phyloP scores from a whole-genome alignment of 1,139 yeast genomes.

The Candida dubliniensis region DNA sequence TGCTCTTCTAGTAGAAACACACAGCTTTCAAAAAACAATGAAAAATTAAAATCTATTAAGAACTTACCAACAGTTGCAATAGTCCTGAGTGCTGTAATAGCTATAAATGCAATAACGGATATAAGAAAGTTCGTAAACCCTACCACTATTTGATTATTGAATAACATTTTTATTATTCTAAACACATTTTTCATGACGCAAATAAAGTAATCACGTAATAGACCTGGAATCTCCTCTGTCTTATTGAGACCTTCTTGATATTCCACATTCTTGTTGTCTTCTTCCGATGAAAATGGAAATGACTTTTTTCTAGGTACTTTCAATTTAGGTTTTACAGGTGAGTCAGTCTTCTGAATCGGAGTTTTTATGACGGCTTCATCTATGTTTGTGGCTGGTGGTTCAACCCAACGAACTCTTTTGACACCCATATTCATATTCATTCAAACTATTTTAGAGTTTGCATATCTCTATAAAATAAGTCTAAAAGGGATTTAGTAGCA shows the following conservation, averaged over 20 bases:
- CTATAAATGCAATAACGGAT: neutral
- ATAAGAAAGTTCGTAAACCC: neutral
- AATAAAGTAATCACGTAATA: too few species aligned
- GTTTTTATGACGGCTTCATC: neutral
- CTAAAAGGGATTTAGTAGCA: too few species aligned
- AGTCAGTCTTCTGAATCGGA: neutral
- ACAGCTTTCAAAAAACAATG: neutral
- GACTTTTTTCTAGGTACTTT: neutral
- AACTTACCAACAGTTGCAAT: neutral
- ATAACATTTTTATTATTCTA: neutral
- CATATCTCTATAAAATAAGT: too few species aligned
- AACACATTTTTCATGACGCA: neutral
- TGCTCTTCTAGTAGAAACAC: neutral
- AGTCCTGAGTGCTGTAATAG: neutral
- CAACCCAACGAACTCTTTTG: neutral
- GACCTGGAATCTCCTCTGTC: neutral
- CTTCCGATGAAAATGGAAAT: constrained; percentile 2
- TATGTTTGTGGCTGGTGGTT: neutral
- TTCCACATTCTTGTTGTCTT: neutral
- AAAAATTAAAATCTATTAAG: neutral
- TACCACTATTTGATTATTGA: neutral
- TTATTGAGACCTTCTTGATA: neutral
- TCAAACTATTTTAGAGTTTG: too few species aligned
- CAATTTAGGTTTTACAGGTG: neutral
- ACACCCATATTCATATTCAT: too few species aligned